Conservation (phyloP, 495 filamentous ascomycete genomes). For the Aspergillus egyptiacus region DNA sequence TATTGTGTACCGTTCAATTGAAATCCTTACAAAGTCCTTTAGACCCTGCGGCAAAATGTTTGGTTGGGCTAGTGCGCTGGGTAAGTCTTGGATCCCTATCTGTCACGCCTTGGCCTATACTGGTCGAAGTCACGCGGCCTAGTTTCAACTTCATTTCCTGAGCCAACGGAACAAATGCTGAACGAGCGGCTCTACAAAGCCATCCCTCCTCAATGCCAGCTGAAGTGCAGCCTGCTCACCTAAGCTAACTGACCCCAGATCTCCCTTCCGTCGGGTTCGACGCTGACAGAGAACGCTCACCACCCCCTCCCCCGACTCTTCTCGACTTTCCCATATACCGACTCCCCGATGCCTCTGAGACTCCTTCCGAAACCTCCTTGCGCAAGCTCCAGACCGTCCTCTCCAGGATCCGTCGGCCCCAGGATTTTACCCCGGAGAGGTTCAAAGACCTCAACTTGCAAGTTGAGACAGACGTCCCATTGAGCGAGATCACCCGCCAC, state of each 20-base stretch:
- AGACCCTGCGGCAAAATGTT: slow-evolving; percentile 31
- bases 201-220: too few species aligned
- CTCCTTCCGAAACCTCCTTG: slow-evolving; percentile 26
- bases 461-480: slow-evolving; percentile 35
- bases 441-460: slow-evolving; percentile 50
- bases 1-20: too few species aligned
- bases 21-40: slow-evolving; percentile 7
- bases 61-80: slow-evolving; percentile 33
- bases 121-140: background rate
- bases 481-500: slow-evolving; percentile 42
- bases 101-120: background rate
- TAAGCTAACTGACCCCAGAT: too few species aligned
- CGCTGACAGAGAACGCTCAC: slow-evolving; percentile 39
- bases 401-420: slow-evolving; percentile 45
- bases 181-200: too few species aligned
- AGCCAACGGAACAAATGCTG: too few species aligned
- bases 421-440: slow-evolving; percentile 45
- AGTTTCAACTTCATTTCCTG: too few species aligned
- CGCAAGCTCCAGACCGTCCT: slow-evolving; percentile 38
- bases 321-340: slow-evolving; percentile 46
- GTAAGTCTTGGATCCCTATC: slow-evolving; percentile 19
- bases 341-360: slow-evolving; percentile 22
- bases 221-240: too few species aligned
- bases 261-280: slow-evolving; percentile 32
- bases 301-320: slow-evolving; percentile 41